Evolutionary conservation across 805 yeast species (phyloP), one percentile per base, ranked within the genome.

Genomic region (Pichia cabralensis): DNA sequence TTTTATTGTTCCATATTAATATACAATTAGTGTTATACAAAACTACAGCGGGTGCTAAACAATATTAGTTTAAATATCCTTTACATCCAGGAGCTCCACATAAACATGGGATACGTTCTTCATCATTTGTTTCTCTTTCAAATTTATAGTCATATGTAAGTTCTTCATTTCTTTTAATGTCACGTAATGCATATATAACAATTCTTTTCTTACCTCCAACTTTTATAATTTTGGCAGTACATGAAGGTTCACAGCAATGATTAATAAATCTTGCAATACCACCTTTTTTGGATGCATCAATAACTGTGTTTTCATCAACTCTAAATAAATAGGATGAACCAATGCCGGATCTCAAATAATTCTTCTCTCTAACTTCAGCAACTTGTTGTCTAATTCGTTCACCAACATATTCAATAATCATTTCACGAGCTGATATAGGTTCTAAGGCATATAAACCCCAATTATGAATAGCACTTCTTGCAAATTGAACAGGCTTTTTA

Each of bases 391-490:
- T 67, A 20, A 92, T 76, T 36, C 94, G 70, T 47, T 92, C 97
- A 20, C 99, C 99, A 5, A 92, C 96, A 49, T 92, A 92, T 57
- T 92, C 99, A 39, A 92, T 89, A 50, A 92, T 86, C 96, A 92
- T 89, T 56, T 92, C 98, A 45, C 77, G 81, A 1, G 92, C 94
- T n/a, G 85, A 82, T 51, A 92, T 92, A 2, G 94, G 94, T 50
- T 92, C 97, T 49, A 83, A 62, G 0, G 99, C 98, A 58, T 86
- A 92, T 26, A 92, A 61, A 0, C 99, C 99, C 98, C 98, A 92
- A 51, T 89, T 85, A 56, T 92, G 98, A 50, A 92, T 92, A 0
- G 96, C 94, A 3, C 96, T 86, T 35, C 97, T 67, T 0, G 96
- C 96, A 65, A 88, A 88, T n/a, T 92, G 80, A 8, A 89, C 96